phyloP scores from a whole-genome alignment of 768 basidiomycete genomes.

The Boletus reticuloceps region DNA sequence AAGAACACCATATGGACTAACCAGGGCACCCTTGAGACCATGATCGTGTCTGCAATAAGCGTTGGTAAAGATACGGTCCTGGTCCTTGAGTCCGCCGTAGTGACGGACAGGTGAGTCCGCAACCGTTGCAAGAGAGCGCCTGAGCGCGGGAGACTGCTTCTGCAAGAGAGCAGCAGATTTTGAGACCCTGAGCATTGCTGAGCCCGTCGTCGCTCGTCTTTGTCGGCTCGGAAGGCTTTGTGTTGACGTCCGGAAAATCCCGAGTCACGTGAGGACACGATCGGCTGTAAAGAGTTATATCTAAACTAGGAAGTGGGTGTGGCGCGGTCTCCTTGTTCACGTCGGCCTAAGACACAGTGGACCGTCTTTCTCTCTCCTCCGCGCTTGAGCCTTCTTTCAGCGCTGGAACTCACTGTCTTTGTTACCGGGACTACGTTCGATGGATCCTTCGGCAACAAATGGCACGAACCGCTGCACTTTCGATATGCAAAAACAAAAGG shows the following conservation, averaged over 20 bases:
- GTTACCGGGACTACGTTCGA: neutral
- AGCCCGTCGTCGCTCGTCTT: constrained; percentile 13
- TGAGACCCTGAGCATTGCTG: constrained; percentile 27
- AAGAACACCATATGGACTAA: constrained; percentile 26
- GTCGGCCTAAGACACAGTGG: constrained; percentile 2
- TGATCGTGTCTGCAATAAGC: constrained; percentile 86
- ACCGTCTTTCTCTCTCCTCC: neutral
- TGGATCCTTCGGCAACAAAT: constrained; percentile 17
- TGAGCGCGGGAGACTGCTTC: constrained; percentile 14
- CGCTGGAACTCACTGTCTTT: neutral
- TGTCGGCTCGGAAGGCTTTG: neutral
- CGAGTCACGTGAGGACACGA: constrained; percentile 15
- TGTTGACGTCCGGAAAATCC: constrained; percentile 14
- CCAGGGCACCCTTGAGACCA: constrained; percentile 89
- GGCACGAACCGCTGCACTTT: constrained; percentile 14
- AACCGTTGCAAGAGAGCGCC: constrained; percentile 60
- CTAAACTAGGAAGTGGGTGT: constrained; percentile 6
- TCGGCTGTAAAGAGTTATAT: constrained; percentile 1
- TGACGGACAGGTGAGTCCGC: constrained; percentile 83
- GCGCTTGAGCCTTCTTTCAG: neutral
- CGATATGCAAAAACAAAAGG: constrained; percentile 30
- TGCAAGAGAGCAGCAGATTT: constrained; percentile 24
- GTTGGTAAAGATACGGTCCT: constrained; percentile 93
- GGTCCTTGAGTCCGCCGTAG: constrained; percentile 94
- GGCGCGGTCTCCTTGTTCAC: constrained; percentile 15